A percentile compares a stretch with the other conserved stretches of the same genome.
These are phyloP conservation scores for Ramaria sp. DNA, from an alignment of 768 basidiomycete species.

Conservation along the genomic window DNA sequence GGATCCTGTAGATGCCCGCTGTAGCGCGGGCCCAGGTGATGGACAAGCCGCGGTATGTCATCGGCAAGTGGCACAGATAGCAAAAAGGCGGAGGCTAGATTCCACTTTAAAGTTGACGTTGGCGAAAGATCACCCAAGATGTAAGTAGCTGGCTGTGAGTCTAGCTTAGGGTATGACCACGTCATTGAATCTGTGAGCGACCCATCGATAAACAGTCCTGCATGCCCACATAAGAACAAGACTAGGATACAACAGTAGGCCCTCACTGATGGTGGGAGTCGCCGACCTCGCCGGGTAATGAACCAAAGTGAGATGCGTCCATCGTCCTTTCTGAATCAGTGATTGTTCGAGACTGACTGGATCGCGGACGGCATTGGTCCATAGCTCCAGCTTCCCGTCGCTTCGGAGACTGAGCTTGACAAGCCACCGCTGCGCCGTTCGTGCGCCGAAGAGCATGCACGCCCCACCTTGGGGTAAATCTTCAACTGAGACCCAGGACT, in stretches of 20 bases:
- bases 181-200: constrained; percentile 51
- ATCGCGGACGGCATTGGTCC: constrained; percentile 28
- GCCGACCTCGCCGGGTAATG: constrained; percentile 48
- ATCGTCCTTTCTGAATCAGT: constrained; percentile 42
- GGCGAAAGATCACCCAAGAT: constrained; percentile 34
- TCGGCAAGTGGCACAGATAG: constrained; percentile 24
- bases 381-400: constrained; percentile 48
- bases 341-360: constrained; percentile 34
- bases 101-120: background rate
- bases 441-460: constrained; percentile 28
- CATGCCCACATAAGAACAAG: constrained; percentile 17
- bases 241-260: background rate
- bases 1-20: constrained; percentile 66
- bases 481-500: constrained; percentile 44
- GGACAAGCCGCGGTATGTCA: constrained; percentile 62
- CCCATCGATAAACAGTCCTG: constrained; percentile 67
- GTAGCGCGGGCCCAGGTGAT: constrained; percentile 77
- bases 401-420: constrained; percentile 36
- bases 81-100: background rate
- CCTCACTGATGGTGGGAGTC: constrained; percentile 49
- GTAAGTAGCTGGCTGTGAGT: constrained; percentile 33
- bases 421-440: constrained; percentile 21
- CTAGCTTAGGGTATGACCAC: constrained; percentile 51
- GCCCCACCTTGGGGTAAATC: constrained; percentile 24
- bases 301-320: constrained; percentile 65